Conservation (phyloP, 768 basidiomycete genomes). For the Lepiota venenata region DNA sequence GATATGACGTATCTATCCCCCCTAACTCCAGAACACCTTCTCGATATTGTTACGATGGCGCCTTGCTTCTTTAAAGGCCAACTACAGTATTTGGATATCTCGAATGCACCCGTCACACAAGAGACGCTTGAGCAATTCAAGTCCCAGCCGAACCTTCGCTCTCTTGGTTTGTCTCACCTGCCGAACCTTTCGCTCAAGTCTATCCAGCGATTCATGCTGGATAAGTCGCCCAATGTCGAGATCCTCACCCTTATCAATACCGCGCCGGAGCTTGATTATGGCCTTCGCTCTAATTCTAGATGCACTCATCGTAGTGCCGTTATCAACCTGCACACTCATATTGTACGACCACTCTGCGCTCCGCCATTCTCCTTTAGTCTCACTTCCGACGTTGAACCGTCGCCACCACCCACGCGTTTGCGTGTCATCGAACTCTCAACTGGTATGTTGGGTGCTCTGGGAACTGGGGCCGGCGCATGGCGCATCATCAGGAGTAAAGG, state of each 20-base stretch:
- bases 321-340: slow-evolving; percentile 68
- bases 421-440: slow-evolving; percentile 86
- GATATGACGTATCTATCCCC: slow-evolving; percentile 81
- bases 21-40: slow-evolving; percentile 62
- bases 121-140: slow-evolving; percentile 51
- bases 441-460: slow-evolving; percentile 65
- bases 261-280: slow-evolving; percentile 70
- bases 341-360: slow-evolving; percentile 79
- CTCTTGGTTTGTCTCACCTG: slow-evolving; percentile 88
- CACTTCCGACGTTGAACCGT: slow-evolving; percentile 25
- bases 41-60: slow-evolving; percentile 62
- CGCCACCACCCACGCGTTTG: slow-evolving; percentile 62
- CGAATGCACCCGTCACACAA: slow-evolving; percentile 71
- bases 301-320: slow-evolving; percentile 60
- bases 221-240: slow-evolving; percentile 75
- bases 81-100: slow-evolving; percentile 87
- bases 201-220: slow-evolving; percentile 65
- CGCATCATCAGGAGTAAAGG: slow-evolving; percentile 89
- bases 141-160: slow-evolving; percentile 73
- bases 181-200: slow-evolving; percentile 61
- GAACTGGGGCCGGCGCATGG: slow-evolving; percentile 83
- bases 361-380: slow-evolving; percentile 72
- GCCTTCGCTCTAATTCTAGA: slow-evolving; percentile 35
- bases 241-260: slow-evolving; percentile 79
- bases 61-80: slow-evolving; percentile 77